Percentiles rank a stretch among this genome's conserved stretches.
Evolutionary conservation across 2,329 filamentous ascomycete species (phyloP).

Genomic region (Aspergillus sp.): DNA sequence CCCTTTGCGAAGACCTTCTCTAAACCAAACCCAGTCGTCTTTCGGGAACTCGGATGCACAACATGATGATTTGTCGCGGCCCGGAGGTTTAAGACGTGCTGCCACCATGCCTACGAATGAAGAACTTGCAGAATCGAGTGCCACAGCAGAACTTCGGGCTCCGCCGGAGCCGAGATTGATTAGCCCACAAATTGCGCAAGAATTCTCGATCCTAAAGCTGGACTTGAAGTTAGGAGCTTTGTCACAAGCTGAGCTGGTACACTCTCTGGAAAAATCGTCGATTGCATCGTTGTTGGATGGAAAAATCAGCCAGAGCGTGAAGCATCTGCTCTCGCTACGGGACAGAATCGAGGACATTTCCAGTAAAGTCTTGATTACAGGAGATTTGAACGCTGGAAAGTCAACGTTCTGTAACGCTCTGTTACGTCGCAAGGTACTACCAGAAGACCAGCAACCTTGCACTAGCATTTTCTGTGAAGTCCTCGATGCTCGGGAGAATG

Average conservation of each 20-base stretch:
- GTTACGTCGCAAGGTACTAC: constrained; percentile 83
- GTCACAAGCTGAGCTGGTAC: constrained; percentile 85
- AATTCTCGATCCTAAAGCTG: constrained; percentile 93
- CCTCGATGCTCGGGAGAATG: constrained; percentile 86
- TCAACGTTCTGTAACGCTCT: constrained; percentile 99
- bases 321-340: constrained; percentile 79
- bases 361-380: constrained; percentile 94
- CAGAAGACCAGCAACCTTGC: constrained; percentile 96
- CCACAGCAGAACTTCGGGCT: constrained; percentile 61
- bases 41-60: constrained; percentile 25
- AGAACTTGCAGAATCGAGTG: constrained; percentile 69
- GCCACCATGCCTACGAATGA: constrained; percentile 68
- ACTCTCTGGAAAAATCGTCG: constrained; percentile 88
- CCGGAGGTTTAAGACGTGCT: constrained; percentile 64
- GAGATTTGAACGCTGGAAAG: constrained; percentile 95
- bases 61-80: constrained; percentile 39
- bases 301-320: constrained; percentile 90
- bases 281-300: constrained; percentile 89
- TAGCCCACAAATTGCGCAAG: constrained; percentile 87
- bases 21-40: constrained; percentile 39
- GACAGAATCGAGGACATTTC: constrained; percentile 97
- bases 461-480: constrained; percentile 99
- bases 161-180: constrained; percentile 76
- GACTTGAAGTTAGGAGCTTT: constrained; percentile 87
- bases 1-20: constrained; percentile 33